A percentile compares a stretch with the other conserved stretches of the same genome.
phyloP scores from a whole-genome alignment of 192 early-diverging fungal species.

The Irineochytrium annulatum region DNA sequence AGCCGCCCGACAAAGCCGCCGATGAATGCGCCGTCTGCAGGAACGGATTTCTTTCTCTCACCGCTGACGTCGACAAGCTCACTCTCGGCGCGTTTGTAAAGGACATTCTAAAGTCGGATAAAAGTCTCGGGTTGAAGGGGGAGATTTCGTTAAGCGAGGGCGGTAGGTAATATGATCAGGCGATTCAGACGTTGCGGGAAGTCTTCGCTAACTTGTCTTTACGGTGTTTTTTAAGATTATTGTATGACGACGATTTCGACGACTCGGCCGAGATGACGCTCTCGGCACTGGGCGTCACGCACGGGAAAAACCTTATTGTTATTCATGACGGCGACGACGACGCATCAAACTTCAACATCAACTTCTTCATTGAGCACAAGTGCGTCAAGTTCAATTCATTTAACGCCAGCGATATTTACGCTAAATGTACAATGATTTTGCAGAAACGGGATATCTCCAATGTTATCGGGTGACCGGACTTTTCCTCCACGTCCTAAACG shows the following conservation, averaged over 20 bases:
- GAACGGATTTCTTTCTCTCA: constrained; percentile 57
- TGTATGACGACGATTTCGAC: constrained; percentile 89
- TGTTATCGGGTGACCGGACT: no score
- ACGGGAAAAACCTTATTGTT: constrained; percentile 57
- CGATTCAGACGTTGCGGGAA: not conserved
- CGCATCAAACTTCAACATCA: constrained; percentile 4
- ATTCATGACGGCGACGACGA: constrained; percentile 57
- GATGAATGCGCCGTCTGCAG: constrained; percentile 74
- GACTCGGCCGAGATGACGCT: constrained; percentile 66
- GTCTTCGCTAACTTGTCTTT: not conserved
- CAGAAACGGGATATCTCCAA: no score
- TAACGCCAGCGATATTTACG: no score
- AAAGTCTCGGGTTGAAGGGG: constrained; percentile 60
- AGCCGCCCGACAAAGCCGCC: constrained; percentile 59
- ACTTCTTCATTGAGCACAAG: constrained; percentile 21
- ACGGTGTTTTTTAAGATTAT: constrained; percentile 42
- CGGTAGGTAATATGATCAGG: constrained; percentile 41
- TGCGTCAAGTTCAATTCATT: no score
- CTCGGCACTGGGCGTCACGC: constrained; percentile 52
- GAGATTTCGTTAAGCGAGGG: constrained; percentile 70
- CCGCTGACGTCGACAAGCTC: constrained; percentile 50
- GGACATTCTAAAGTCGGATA: constrained; percentile 36
- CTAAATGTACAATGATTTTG: not conserved
- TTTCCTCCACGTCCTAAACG: no score
- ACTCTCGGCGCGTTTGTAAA: constrained; percentile 70